Evolutionary conservation across 306 rosid genomes (phyloP), one percentile per base, ranked within the genome.

Genomic region (Abrus pulchellus): DNA sequence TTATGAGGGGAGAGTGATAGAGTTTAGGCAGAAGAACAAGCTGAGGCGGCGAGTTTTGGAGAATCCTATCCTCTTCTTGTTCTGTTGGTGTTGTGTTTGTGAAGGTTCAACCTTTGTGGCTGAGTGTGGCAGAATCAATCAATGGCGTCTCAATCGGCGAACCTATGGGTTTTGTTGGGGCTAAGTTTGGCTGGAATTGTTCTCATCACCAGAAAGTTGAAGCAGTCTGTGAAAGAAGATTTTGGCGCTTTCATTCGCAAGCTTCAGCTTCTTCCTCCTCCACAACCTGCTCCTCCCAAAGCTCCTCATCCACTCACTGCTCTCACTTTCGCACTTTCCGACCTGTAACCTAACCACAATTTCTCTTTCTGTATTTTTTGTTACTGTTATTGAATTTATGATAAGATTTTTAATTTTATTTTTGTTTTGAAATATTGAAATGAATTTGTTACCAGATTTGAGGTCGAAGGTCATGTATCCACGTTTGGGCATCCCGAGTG

Each of bases 401-500:
- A 28, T 56, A 7, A 27, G 34, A 7, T 56, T 56, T 36, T 20
- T 20, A 20, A 0, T 20, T 20, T 20, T 20, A 20, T 20, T 20
- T 20, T 20, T 20, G 0, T 20, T 20, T 20, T 20, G 20, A 20
- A 20, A 20, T 20, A 20, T 20, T 36, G 40, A 28, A 29, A 47
- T 87, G 80, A 2, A 9, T 36, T 4, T 36, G 40, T 76, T 36
- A 41, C 54, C 92, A 93, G 99, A 68, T 93, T 96, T 78, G 90
- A 96, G 64, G 83, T 96, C 12, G 90, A 93, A 43, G 98, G 98
- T 48, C 87, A 86, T 5, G 94, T 92, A 14, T 88, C 98, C 61
- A 86, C 97, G 32, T 93, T 93, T 68, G 99, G 99, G 48, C 98
- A 93, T 88, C 98, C 97, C 5, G 97, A 96, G 10, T 96, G 99